Percentiles rank a stretch among this genome's conserved stretches.
These are phyloP conservation scores for Pleurotus cornucopiae DNA, from an alignment of 768 basidiomycete genomes.

Conservation along the genomic window DNA sequence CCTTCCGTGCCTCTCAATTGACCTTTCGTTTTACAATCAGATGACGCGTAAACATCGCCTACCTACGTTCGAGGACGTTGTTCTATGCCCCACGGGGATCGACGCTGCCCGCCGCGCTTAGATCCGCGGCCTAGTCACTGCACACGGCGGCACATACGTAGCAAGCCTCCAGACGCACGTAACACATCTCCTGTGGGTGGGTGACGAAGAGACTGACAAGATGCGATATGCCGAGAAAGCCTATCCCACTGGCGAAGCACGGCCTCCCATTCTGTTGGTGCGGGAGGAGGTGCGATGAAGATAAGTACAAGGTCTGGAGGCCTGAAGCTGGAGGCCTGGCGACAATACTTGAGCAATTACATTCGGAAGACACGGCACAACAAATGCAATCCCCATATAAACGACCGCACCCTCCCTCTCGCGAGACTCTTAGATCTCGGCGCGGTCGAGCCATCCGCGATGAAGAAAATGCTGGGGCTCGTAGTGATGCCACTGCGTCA, in stretches of 20 bases:
- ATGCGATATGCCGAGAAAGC: constrained; percentile 77
- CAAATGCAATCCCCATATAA: constrained; percentile 17
- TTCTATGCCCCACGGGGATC: constrained; percentile 72
- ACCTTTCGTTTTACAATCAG: constrained; percentile 28
- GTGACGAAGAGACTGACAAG: constrained; percentile 67
- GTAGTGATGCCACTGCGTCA: constrained; percentile 93
- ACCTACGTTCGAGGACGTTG: constrained; percentile 66
- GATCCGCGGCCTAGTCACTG: constrained; percentile 57
- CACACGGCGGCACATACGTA: constrained; percentile 64
- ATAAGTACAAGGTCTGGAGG: constrained; percentile 49
- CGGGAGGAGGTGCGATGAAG: constrained; percentile 83
- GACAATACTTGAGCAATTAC: background rate
- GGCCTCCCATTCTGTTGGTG: constrained; percentile 57
- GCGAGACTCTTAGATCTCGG: constrained; percentile 83
- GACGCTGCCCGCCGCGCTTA: constrained; percentile 54
- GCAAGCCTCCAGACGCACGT: constrained; percentile 74
- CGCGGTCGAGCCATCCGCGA: constrained; percentile 76
- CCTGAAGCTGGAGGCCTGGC: constrained; percentile 57
- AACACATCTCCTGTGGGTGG: constrained; percentile 81
- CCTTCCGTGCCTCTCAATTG: background rate
- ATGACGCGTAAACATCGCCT: constrained; percentile 58
- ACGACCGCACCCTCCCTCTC: constrained; percentile 69
- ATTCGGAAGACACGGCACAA: too few species aligned
- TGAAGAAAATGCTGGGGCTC: constrained; percentile 92
- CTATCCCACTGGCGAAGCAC: constrained; percentile 64